Base-by-base conservation (phyloP, 129 eudicot genomes). In the Saposhnikovia divaricata region DNA sequence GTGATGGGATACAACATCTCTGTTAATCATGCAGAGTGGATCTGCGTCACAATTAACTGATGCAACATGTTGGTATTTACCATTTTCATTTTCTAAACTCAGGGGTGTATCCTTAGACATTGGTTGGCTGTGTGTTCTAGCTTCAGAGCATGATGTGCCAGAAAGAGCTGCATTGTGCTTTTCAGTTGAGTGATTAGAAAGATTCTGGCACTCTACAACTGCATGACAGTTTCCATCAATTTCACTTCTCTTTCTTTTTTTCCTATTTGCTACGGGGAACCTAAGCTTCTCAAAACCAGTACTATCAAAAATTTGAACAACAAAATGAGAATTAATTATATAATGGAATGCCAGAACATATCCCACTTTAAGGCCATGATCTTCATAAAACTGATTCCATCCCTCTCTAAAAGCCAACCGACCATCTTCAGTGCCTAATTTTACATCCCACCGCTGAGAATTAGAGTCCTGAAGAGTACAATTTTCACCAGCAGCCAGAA, bases 311-410 rank as follows among this genome's bases (percentile, higher is more conserved):
- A 89, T 90, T 78, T 83, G 81, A 76, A 93, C 98, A 77, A 84
- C 81, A 85, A 93, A 89, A 77, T 86, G 90, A 28, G 90, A 80
- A 14, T 75, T 83, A 69, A 10, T 76, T 7, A 86, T 77, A 65
- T 86, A 89, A 78, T 90, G 83, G 74, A 93, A 87, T 18, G 87
- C 84, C 81, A 93, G 81, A 8, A 85, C 23, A 69, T 93, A 90
- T 40, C 96, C 93, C 69, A 46, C 34, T 77, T 78, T 72, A 47
- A 93, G 81, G 40, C 83, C 68, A 78, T 93, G 98, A 21, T 75
- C 86, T 57, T 9, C 4, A 4, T 72, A 87, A 78, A 93, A 93
- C 31, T 53, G 31, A 55, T 74, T 12, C 98, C 98, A 93, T 9
- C 98, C 98, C 69, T 86, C 42, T 39, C 47, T 37, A 70, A 93